Base-by-base conservation (phyloP, 495 filamentous ascomycete species). In the Mytilinidion resinicola region DNA sequence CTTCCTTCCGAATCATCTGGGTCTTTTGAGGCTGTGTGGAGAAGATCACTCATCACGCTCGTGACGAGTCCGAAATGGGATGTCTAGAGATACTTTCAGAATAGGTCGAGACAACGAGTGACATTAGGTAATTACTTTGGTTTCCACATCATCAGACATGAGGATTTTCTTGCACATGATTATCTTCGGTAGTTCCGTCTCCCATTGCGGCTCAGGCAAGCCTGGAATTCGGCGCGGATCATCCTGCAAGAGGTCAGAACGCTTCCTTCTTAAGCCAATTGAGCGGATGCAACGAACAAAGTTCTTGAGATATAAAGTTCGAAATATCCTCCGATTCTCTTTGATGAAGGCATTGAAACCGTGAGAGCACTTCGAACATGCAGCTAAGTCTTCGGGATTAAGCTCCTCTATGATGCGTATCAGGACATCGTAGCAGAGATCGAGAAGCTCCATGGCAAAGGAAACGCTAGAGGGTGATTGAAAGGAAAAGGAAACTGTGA, bases 361-460 rank as follows among this genome's bases (percentile, higher is more conserved):
- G 53, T 72, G 78, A 61, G 79, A 84, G 48, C 74, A 76, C 51
- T 53, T 66, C 37, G 74, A 65, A 15, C 84, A 57, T n/a, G 62
- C 50, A 0, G 69, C 71, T 34, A 86, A 60, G 57, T 84, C 82
- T 34, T 69, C 59, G 1, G 80, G 78, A n/a, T 80, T 70, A n/a
- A 82, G 67, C 52, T 77, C 74, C 48, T 66, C 57, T 41, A 86
- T 70, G 54, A 86, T 79, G 57, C 74, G 69, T 58, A 83, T 78
- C 30, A 85, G 59, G 46, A 84, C 75, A 69, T 86, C 83, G n/a
- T 77, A 73, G 53, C 63, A 70, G 10, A 73, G 64, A 55, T 67
- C 69, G 41, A 70, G 65, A 3, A 73, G 60, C 55, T 65, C 36
- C 50, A 53, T 53, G 25, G 6, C 25, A 30, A 30, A 6, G 6